phyloP scores from a whole-genome alignment of 768 basidiomycete species.

The Amanita pallidorosea region DNA sequence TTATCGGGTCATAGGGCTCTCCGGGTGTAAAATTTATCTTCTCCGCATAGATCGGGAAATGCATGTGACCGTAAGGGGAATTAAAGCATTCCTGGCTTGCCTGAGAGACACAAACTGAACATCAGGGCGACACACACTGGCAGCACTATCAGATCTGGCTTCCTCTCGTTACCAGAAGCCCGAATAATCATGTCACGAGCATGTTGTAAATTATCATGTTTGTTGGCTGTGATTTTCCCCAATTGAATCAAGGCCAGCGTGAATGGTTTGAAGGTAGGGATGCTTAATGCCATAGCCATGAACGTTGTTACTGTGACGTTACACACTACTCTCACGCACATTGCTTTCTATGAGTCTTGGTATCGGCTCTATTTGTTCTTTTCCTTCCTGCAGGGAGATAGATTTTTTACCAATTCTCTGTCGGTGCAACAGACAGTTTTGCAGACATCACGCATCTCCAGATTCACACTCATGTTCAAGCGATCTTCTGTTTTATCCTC shows the following conservation, averaged over 20 bases:
- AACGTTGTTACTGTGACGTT: too few relatives aligned
- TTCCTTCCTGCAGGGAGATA: conserved; percentile 43
- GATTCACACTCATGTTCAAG: conserved; percentile 48
- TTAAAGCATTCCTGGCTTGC: conserved; percentile 72
- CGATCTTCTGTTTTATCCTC: not conserved
- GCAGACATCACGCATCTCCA: conserved; percentile 49
- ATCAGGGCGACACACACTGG: conserved; percentile 39
- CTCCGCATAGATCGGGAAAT: conserved; percentile 83
- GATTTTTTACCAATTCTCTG: conserved; percentile 78
- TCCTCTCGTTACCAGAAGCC: conserved; percentile 38
- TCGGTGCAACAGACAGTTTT: conserved; percentile 47
- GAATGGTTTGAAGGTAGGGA: conserved; percentile 49
- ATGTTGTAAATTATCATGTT: conserved; percentile 71
- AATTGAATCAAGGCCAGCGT: conserved; percentile 86
- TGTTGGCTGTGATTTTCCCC: conserved; percentile 60
- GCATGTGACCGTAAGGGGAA: conserved; percentile 69
- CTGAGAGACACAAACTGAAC: not conserved
- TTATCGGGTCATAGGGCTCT: conserved; percentile 42
- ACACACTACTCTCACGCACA: not conserved
- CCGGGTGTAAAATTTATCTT: conserved; percentile 54
- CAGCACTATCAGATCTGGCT: conserved; percentile 75
- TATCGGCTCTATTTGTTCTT: conserved; percentile 58
- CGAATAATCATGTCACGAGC: conserved; percentile 72
- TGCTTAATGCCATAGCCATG: not conserved
- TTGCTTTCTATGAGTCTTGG: conserved; percentile 16